Base-by-base conservation (phyloP, 441 rosid species). In the Croton setiger region DNA sequence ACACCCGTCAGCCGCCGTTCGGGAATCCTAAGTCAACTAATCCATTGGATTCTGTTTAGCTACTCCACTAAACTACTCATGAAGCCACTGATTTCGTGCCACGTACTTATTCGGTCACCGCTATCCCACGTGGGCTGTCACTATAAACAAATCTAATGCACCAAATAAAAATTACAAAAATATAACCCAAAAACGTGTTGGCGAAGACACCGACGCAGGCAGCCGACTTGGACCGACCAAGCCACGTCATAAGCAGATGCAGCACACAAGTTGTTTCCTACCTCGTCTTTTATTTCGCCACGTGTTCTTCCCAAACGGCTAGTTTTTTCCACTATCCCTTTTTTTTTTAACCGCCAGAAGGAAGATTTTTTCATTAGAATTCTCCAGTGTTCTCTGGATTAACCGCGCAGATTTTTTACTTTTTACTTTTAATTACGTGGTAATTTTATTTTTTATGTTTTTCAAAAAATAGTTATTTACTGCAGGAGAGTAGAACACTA, bases 221-320 rank as follows among this genome's bases (percentile, higher is more conserved):
- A 36, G 77, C 84, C 81, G 84, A 75, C 84, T 75, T 59, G 61
- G 75, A 72, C 85, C 86, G 79, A 72, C 83, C 81, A 35, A 47
- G 64, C 85, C 86, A 80, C 85, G 82, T 80, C 86, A 76, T 20
- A 72, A 11, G 4, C 14, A 9, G 18, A n/a, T 0, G 70, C 49
- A 74, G 7, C 80, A 20, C 21, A 21, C 57, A 64, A 48, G 78
- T 70, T 64, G 41, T 70, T 71, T 77, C 82, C 66, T 49, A 15
- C 15, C 44, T 43, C 78, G 21, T 0, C n/a, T 72, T 41, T 0
- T 4, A 0, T 7, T 8, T 27, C 76, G 68, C 78, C 88, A 79
- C 87, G 84, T 82, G 79, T 76, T 53, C 68, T 13, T 0, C 17
- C 49, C 69, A 31, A 87, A 87, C 92, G 89, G 92, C 89, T 85